Percentiles rank a stretch among this genome's conserved stretches.
These are phyloP conservation scores for Candida tropicalis DNA, from an alignment of 1,139 yeast genomes.

Conservation along the genomic window DNA sequence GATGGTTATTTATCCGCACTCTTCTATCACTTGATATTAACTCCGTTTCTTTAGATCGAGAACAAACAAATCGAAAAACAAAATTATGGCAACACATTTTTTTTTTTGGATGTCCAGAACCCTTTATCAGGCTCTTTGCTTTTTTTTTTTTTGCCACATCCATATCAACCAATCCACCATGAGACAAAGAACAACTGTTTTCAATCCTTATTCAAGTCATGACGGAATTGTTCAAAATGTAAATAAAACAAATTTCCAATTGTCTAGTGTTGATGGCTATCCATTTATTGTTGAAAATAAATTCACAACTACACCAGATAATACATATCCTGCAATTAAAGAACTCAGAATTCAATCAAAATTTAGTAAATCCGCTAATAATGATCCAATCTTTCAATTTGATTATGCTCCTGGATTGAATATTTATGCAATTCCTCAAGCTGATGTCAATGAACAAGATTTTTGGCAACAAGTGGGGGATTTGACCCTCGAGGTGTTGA, in stretches of 20 bases:
- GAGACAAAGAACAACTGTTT: conserved; percentile 39
- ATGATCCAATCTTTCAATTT: conserved; percentile 26
- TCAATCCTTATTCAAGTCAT: conserved; percentile 28
- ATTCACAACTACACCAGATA: conserved; percentile 13
- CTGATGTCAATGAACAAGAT: conserved; percentile 17
- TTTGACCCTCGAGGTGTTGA: conserved; percentile 22
- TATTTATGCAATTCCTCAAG: conserved; percentile 30
- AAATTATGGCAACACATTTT: not conserved
- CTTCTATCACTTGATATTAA: too few species aligned
- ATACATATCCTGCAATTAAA: conserved; percentile 15
- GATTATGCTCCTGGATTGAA: conserved; percentile 26
- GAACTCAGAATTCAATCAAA: conserved; percentile 28
- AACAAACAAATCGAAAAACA: too few species aligned
- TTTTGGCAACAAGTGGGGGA: conserved; percentile 25
- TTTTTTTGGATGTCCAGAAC: not conserved
- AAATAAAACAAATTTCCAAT: conserved; percentile 18
- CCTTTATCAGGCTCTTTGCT: not conserved
- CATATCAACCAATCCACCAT: conserved; percentile 3
- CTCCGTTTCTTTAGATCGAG: too few species aligned
- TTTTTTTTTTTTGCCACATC: not conserved
- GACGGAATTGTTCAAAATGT: conserved; percentile 28
- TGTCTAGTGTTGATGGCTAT: conserved; percentile 17
- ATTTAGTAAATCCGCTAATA: conserved; percentile 10
- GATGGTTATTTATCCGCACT: too few species aligned
- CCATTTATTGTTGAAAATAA: conserved; percentile 26